A percentile compares a stretch with the other conserved stretches of the same genome.
Evolutionary conservation across 139 green algal species (phyloP).

Genomic region (Auxenochlorella protothecoides): DNA sequence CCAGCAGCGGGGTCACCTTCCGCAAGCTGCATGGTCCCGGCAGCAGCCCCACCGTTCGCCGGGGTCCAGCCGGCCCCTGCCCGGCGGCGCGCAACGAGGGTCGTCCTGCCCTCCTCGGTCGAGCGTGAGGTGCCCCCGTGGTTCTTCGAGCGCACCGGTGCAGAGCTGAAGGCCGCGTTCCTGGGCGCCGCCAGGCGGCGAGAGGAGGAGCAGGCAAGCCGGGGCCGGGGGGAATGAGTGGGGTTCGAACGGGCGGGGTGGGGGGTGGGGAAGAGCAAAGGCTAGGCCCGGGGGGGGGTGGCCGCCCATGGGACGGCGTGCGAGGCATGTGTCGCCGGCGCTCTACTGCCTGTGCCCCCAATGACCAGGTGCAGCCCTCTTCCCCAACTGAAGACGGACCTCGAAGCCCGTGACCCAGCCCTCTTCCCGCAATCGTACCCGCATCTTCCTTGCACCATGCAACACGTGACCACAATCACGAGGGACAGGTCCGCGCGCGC

Average conservation of each 20-base stretch:
- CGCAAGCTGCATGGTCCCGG: too few species aligned
- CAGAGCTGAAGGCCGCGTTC: slow-evolving; percentile 54
- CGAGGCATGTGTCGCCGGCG: background rate
- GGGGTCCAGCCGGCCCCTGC: too few species aligned
- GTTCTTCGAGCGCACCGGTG: slow-evolving; percentile 55
- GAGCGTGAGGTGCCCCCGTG: slow-evolving; percentile 49
- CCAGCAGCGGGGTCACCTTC: too few species aligned
- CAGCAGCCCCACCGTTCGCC: too few species aligned
- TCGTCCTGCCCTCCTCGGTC: slow-evolving; percentile 44
- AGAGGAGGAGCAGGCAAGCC: slow-evolving; percentile 17
- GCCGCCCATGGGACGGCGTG: background rate
- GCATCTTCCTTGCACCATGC: too few species aligned
- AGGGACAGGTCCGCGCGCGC: background rate
- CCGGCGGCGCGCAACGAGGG: background rate
- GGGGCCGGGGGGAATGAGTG: background rate
- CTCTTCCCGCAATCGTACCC: too few species aligned
- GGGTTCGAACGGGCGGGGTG: background rate
- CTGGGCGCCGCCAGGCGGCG: slow-evolving; percentile 14
- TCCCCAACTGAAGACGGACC: too few species aligned
- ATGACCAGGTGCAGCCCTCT: background rate
- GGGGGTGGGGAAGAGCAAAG: background rate
- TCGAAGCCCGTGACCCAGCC: too few species aligned
- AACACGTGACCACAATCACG: background rate
- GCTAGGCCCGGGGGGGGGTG: background rate
- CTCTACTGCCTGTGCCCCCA: too few species aligned